Evolutionary conservation across 352 stramenopile genomes (phyloP).

Genomic region (Phytopythium chamaehyphon): DNA sequence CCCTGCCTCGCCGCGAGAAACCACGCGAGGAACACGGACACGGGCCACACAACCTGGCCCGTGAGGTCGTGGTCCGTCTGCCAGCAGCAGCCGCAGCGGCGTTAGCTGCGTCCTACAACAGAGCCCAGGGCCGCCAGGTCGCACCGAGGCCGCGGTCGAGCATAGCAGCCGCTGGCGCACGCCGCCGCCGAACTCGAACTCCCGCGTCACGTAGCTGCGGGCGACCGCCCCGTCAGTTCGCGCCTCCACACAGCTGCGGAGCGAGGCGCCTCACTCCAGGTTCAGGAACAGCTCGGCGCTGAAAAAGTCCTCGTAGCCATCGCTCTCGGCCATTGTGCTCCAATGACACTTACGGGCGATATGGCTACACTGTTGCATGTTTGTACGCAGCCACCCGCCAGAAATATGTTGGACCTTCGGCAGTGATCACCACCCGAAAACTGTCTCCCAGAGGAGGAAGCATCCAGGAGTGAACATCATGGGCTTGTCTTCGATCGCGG

Average conservation of each 20-base stretch:
- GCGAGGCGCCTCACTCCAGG: slow-evolving; percentile 27
- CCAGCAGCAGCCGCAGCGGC: neutral
- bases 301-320: slow-evolving; percentile 49
- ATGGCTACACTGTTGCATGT: no score
- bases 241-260: neutral
- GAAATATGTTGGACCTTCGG: no score
- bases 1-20: slow-evolving; percentile 26
- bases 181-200: slow-evolving; percentile 44
- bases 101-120: neutral
- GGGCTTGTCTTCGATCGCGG: no score
- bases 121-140: neutral
- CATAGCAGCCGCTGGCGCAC: slow-evolving; percentile 40
- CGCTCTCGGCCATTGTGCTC: slow-evolving; percentile 3
- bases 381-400: no score
- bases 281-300: slow-evolving; percentile 56
- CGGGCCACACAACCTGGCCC: slow-evolving; percentile 73
- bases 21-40: slow-evolving; percentile 58
- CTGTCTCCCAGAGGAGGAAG: no score
- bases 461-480: no score
- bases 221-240: neutral
- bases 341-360: no score
- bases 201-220: slow-evolving; percentile 35
- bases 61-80: slow-evolving; percentile 74
- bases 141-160: slow-evolving; percentile 43
- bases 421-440: no score